phyloP scores from a whole-genome alignment of 192 early-diverging fungal species.

The Podochytrium sp. region DNA sequence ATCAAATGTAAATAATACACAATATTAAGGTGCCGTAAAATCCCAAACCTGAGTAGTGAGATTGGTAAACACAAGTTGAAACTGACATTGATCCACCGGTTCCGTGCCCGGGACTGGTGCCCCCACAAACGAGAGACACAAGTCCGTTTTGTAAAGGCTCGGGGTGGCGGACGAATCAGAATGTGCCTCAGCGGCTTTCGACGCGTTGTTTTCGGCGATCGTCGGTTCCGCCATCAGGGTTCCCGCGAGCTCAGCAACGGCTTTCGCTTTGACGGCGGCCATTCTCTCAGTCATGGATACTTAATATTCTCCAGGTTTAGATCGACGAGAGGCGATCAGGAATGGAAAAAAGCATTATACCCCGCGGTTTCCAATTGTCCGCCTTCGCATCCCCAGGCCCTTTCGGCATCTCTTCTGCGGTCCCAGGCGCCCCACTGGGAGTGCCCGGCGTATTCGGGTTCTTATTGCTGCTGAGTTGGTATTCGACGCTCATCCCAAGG shows the following conservation, averaged over 20 bases:
- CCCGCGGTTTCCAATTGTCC: too few species aligned
- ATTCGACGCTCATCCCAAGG: conserved; percentile 30
- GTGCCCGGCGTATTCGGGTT: background rate
- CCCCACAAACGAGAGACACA: background rate
- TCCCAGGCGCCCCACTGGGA: background rate
- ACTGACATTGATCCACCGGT: background rate
- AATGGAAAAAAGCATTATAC: too few species aligned
- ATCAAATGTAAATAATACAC: background rate
- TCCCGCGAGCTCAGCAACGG: background rate
- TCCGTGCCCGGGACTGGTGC: background rate
- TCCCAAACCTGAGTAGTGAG: background rate
- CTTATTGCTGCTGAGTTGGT: conserved; percentile 7
- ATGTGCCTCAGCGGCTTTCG: too few species aligned
- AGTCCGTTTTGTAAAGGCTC: background rate
- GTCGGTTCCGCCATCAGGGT: background rate
- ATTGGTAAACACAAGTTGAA: background rate
- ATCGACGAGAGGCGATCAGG: too few species aligned
- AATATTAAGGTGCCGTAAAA: too few species aligned
- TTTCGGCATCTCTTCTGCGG: background rate
- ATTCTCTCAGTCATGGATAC: too few species aligned
- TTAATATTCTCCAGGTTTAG: too few species aligned
- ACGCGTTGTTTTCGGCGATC: background rate
- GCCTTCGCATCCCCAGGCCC: too few species aligned
- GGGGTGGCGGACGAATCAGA: background rate
- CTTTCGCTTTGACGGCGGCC: background rate